Base-by-base conservation (phyloP, 2,329 filamentous ascomycete genomes). In the Pseudogymnoascus sp. region DNA sequence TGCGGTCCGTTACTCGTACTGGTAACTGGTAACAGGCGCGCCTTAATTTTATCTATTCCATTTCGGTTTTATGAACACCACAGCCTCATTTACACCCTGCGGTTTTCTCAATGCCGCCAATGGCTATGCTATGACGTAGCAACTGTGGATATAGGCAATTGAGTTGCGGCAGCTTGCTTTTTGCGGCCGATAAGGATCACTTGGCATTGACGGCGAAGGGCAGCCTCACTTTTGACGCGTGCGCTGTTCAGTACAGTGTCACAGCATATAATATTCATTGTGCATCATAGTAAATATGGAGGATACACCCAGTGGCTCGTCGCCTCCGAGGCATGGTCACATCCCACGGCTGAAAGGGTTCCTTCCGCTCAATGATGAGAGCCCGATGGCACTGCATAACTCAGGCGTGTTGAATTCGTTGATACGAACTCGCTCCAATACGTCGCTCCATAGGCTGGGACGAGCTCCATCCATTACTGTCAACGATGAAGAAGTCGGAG, bases 341-440 rank as follows among this genome's bases (percentile, higher is more conserved):
- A 66, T 69, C 26, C 59, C 68, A 26, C 62, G 64, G n/a, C 66
- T 69, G 14, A 62, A 61, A 43, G 69, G 68, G 7, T 73, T 68
- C 59, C 62, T 72, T 1, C 65, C 68, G 7, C 66, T 72, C 35
- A 67, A 43, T 35, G 61, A 45, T 11, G 72, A 72, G 43, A 71
- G 63, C 49, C 69, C 70, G 29, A 69, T 73, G 68, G 65, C 65
- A 10, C 69, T 69, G 19, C 72, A 73, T 58, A 71, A 72, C 14
- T 61, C 68, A 37, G 72, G 72, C 7, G 63, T 65, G 14, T 62
- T 74, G 8, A 68, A 63, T 6, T 67, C 43, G 21, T 66, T 74
- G 6, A 72, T 74, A 26, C 69, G 64, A 31, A 68, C 67, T 5
- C 68, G 68, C n/a, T 72, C 71, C 6, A 68, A 64, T 49, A 61